Base-by-base conservation (phyloP, 2,329 filamentous ascomycete genomes). In the Botryotinia narcissicola region DNA sequence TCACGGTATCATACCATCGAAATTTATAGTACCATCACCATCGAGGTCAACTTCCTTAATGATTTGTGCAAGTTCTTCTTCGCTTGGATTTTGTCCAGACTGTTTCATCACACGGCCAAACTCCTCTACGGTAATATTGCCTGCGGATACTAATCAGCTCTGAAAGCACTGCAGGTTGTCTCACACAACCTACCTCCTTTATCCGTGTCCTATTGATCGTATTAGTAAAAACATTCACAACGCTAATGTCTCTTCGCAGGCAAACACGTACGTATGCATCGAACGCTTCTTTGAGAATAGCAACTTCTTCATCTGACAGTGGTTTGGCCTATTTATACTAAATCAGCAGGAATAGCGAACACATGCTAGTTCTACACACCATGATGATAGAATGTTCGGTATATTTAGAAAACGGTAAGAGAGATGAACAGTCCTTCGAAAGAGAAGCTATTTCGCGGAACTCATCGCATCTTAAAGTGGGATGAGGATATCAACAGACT, bases 21-120 rank as follows among this genome's bases (percentile, higher is more conserved):
- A 90, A 80, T 90, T 88, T 79, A 91, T 90, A 77, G 88, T 88
- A 81, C 89, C 89, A 78, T 88, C 89, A 81, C 89, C 88, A 83
- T 91, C 88, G 77, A 86, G 84, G 77, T 91, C 89, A 75, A 90
- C 88, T 82, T 91, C 89, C 82, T 89, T 89, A 83, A 91, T 89
- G 84, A 91, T 89, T 81, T 91, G 88, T 80, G 89, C 86, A 71
- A 91, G 84, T 82, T 91, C 89, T 22, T 62, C 57, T 7, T 70
- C 70, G 3, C 51, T 71, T 40, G 70, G 35, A 57, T 71, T 64
- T 61, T 75, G 66, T 6, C 63, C 64, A 3, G 63, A 60, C 40
- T 73, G 32, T 29, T 64, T 74, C 74, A 75, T 75, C 54, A 75
- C 74, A 22, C 63, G 67, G 3, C 66, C 71, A 20, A 75, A 73